These are phyloP conservation scores for Schoenoplectus triqueter DNA, from an alignment of 202 grass and related monocot species.

Conservation along the genomic window DNA sequence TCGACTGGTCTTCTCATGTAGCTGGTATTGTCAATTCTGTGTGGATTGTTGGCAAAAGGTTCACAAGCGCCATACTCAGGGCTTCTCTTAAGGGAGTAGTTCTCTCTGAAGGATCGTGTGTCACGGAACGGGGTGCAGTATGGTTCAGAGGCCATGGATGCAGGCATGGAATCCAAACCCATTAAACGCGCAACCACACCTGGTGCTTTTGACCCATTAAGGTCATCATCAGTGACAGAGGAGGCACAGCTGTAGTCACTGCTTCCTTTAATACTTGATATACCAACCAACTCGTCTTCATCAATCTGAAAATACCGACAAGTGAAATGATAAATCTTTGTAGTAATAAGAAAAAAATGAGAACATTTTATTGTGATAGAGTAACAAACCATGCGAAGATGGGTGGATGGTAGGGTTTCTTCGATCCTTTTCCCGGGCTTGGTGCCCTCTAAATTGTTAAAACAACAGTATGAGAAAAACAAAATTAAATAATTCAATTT, in stretches of 20 bases:
- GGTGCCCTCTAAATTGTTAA: conserved; percentile 51
- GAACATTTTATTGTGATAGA: conserved; percentile 17
- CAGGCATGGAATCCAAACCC: conserved; percentile 85
- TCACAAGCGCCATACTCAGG: conserved; percentile 51
- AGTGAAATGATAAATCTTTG: background rate
- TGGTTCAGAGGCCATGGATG: conserved; percentile 48
- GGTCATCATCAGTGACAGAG: conserved; percentile 60
- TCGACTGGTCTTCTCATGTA: conserved; percentile 70
- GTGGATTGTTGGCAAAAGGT: conserved; percentile 43
- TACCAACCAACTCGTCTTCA: conserved; percentile 54
- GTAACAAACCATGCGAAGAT: conserved; percentile 60
- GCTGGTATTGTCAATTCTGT: conserved; percentile 44
- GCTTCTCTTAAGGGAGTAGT: conserved; percentile 54
- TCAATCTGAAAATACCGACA: conserved; percentile 50
- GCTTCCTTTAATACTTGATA: conserved; percentile 72
- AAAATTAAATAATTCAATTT: background rate
- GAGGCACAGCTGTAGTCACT: conserved; percentile 73
- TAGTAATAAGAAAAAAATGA: background rate
- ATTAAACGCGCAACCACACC: conserved; percentile 89
- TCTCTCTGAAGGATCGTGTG: conserved; percentile 60
- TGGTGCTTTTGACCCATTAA: conserved; percentile 50
- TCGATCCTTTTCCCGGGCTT: conserved; percentile 69
- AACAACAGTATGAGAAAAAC: background rate
- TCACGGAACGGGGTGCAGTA: conserved; percentile 72
- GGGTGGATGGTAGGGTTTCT: conserved; percentile 53